Evolutionary conservation across 2,329 filamentous ascomycete species (phyloP).

Genomic region (Penicillium oxalicum): DNA sequence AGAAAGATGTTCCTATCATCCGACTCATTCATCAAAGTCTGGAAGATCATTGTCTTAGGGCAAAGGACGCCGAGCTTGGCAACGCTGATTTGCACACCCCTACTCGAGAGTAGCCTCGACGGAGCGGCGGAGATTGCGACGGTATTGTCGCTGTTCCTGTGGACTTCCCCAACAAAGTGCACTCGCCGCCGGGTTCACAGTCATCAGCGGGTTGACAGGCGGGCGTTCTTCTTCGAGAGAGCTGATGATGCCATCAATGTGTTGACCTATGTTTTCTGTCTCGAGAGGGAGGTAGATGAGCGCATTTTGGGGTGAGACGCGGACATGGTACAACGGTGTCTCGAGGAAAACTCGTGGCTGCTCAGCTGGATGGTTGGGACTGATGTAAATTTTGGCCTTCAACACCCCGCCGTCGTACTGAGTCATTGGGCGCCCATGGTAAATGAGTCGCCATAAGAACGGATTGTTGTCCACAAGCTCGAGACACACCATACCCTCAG

Average conservation of each 20-base stretch:
- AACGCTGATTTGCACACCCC: too few species aligned
- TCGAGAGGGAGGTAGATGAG: constrained; percentile 73
- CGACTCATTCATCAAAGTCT: too few species aligned
- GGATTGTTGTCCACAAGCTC: constrained; percentile 74
- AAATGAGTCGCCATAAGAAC: constrained; percentile 81
- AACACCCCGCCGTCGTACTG: constrained; percentile 90
- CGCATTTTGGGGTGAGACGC: constrained; percentile 72
- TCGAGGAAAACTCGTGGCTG: constrained; percentile 79
- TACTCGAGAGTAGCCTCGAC: constrained; percentile 48
- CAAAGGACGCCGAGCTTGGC: too few species aligned
- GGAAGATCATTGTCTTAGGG: too few species aligned
- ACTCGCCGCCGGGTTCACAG: constrained; percentile 79
- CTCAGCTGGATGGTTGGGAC: constrained; percentile 77
- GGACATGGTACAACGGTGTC: constrained; percentile 79
- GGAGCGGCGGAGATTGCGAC: constrained; percentile 69
- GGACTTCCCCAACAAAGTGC: constrained; percentile 78
- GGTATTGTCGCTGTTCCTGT: constrained; percentile 79
- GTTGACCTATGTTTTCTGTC: constrained; percentile 69
- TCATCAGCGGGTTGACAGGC: constrained; percentile 81
- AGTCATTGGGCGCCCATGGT: constrained; percentile 88
- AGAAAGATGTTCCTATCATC: too few species aligned
- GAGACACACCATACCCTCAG: constrained; percentile 66
- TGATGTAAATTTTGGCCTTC: constrained; percentile 71
- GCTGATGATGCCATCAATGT: constrained; percentile 76
- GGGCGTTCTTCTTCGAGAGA: constrained; percentile 82